Evolutionary conservation across 2,329 filamentous ascomycete species (phyloP), one percentile per base, ranked within the genome.

Genomic region (Celoporthe dispersa): DNA sequence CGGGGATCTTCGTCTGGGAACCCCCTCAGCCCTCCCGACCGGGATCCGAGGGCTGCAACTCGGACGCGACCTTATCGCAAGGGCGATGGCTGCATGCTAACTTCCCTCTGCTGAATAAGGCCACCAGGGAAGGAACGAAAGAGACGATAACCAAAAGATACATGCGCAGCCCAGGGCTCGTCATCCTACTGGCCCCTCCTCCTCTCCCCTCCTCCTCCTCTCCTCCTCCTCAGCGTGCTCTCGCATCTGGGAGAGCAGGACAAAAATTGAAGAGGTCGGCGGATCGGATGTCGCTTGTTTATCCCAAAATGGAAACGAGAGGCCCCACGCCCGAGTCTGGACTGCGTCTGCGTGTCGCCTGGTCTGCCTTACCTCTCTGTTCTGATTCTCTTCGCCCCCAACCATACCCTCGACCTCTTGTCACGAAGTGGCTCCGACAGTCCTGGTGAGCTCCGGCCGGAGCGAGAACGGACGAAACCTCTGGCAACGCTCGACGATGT

Each of bases 251-350:
- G 28, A n/a, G 39, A 28, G 19, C 19, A 6, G 44, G 8, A n/a
- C n/a, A 19, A 48, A 64, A 22, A 31, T 16, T 14, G 16, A 22
- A 19, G 19, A 67, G 11, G 65, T 60, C 67, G 67, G 67, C 28
- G 39, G n/a, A 53, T 68, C 67, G 67, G 67, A 60, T 64, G 62
- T 68, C 67, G 67, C 55, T 59, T 65, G 39, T 31, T 33, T 64
- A 65, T 48, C 61, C 61, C 11, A 16, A 65, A 59, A 14, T 33
- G 62, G 60, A 68, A n/a, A 63, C 37, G 14, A 31, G 37, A 8
- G 35, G 8, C 25, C 25, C 7, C 59, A 62, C 19, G 4, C 33
- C 35, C 39, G 37, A n/a, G 57, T 7, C n/a, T 25, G 8, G 16
- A 14, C 51, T 19, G 11, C 31, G 35, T 39, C 61, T 48, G 44